Evolutionary conservation across 208 protist species (phyloP).

Genomic region (Plasmodiophora brassicae): DNA sequence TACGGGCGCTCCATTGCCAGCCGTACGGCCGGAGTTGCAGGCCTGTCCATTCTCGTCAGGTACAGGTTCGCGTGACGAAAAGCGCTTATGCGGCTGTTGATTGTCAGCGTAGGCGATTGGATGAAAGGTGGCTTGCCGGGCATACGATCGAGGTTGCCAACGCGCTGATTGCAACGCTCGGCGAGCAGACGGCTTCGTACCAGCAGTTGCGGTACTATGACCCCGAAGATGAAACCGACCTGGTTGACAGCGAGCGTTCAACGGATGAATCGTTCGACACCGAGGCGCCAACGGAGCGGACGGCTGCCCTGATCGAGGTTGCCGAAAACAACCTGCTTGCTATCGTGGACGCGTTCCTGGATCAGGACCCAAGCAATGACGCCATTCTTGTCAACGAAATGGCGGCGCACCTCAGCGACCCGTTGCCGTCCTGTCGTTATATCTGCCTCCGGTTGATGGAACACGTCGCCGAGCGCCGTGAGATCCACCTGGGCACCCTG

Average conservation of each 20-base stretch:
- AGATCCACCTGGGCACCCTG: background rate
- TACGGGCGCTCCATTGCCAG: background rate
- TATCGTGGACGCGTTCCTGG: background rate
- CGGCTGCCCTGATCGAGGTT: background rate
- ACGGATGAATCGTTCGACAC: background rate
- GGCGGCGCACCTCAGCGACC: background rate
- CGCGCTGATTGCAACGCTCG: background rate
- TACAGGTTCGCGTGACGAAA: too few relatives aligned
- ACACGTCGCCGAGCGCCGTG: background rate
- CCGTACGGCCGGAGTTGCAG: background rate
- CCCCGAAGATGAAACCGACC: constrained; percentile 7
- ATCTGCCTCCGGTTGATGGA: background rate
- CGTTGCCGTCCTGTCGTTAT: background rate
- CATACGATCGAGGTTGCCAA: background rate
- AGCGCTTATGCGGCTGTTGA: too few relatives aligned
- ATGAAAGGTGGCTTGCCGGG: background rate
- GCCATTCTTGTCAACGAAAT: background rate
- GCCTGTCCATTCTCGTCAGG: background rate
- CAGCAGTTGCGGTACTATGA: background rate
- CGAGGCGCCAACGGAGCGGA: background rate
- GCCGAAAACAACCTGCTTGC: background rate
- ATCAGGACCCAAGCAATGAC: background rate
- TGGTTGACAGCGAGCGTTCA: too few relatives aligned
- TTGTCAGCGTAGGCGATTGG: background rate
- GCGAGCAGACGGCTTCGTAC: background rate